Percentiles rank a stretch among this genome's conserved stretches.
These are phyloP conservation scores for Nepenthes alata DNA, from an alignment of 179 eudicot species.

Conservation along the genomic window DNA sequence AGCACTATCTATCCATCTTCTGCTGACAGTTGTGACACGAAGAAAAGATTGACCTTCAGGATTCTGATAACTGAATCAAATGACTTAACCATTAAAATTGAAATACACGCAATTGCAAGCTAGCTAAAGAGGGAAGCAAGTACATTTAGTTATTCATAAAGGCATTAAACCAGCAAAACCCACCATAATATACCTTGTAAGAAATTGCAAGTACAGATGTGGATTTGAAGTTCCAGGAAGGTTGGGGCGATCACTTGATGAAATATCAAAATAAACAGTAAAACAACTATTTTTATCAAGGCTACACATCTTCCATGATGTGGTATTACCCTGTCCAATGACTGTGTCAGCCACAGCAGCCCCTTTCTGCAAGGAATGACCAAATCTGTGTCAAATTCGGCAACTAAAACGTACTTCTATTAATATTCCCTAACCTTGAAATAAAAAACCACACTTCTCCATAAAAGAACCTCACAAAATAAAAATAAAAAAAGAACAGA, in stretches of 20 bases:
- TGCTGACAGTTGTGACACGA: conserved; percentile 70
- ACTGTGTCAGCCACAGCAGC: conserved; percentile 76
- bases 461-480: background rate
- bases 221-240: conserved; percentile 55
- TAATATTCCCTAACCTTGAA: background rate
- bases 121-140: background rate
- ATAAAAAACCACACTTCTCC: background rate
- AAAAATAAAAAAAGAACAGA: background rate
- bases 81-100: conserved; percentile 1
- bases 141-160: background rate
- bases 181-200: conserved; percentile 47
- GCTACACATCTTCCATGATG: conserved; percentile 86
- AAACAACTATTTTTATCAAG: conserved; percentile 67
- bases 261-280: conserved; percentile 86
- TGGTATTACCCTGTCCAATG: conserved; percentile 87
- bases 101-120: background rate
- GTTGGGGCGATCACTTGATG: conserved; percentile 74
- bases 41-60: conserved; percentile 59
- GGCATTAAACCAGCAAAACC: background rate
- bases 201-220: conserved; percentile 63
- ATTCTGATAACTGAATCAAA: conserved; percentile 57
- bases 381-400: conserved; percentile 4
- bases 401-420: background rate
- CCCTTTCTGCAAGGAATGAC: conserved; percentile 65
- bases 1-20: conserved; percentile 77